These are phyloP conservation scores for Candida ascalaphidarum DNA, from an alignment of 805 yeast species.

Conservation along the genomic window DNA sequence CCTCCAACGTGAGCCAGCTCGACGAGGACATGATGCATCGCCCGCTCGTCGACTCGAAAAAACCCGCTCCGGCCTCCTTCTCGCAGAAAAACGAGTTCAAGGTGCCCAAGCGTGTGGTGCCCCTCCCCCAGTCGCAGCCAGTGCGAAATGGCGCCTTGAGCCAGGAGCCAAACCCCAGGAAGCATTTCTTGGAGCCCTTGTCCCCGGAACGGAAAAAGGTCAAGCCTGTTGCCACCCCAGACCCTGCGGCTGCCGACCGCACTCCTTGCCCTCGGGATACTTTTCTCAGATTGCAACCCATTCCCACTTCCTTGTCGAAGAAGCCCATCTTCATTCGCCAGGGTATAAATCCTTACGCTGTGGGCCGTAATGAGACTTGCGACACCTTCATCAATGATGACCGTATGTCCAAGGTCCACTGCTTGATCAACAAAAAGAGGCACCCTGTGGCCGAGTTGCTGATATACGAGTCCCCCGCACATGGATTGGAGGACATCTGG, in stretches of 20 bases:
- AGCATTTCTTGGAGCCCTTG: no score
- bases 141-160: no score
- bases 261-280: constrained; percentile 44
- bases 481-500: constrained; percentile 71
- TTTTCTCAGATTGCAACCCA: constrained; percentile 47
- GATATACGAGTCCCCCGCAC: constrained; percentile 64
- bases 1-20: constrained; percentile 28
- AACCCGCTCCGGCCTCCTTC: constrained; percentile 10
- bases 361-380: constrained; percentile 66
- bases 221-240: background rate
- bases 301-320: constrained; percentile 34
- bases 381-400: constrained; percentile 60
- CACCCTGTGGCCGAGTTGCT: constrained; percentile 45
- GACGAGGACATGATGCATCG: constrained; percentile 37
- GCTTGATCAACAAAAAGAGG: constrained; percentile 55
- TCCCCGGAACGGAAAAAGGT: no score
- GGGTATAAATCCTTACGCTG: constrained; percentile 54
- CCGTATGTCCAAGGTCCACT: constrained; percentile 79
- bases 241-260: no score
- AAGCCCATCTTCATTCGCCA: constrained; percentile 54
- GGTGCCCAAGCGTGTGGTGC: constrained; percentile 35
- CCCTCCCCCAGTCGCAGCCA: constrained; percentile 31
- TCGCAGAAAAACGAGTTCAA: constrained; percentile 26
- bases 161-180: no score
- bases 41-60: constrained; percentile 28